A percentile compares a stretch with the other conserved stretches of the same genome.
Evolutionary conservation across 2,329 filamentous ascomycete genomes (phyloP).

Genomic region (Aspergillus sp.): DNA sequence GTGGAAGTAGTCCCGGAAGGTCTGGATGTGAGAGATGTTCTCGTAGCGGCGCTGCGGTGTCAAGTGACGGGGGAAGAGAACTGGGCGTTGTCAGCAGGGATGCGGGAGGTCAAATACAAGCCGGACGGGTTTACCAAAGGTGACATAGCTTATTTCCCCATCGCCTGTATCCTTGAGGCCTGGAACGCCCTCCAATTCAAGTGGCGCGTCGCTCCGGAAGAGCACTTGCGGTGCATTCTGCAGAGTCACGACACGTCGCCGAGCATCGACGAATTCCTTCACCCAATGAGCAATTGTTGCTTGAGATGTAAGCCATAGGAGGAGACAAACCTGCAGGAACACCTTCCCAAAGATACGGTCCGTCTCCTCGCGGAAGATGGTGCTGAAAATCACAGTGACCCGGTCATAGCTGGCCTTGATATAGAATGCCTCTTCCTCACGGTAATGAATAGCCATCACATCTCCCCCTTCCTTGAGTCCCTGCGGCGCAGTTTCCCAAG

Average conservation of each 20-base stretch:
- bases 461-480: constrained; percentile 81
- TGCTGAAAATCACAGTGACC: constrained; percentile 98
- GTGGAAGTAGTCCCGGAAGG: constrained; percentile 99
- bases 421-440: constrained; percentile 97
- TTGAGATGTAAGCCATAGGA: neutral
- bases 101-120: constrained; percentile 1
- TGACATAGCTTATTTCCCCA: constrained; percentile 92
- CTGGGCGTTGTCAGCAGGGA: constrained; percentile 40
- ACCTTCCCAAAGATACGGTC: constrained; percentile 96
- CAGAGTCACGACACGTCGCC: constrained; percentile 67
- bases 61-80: constrained; percentile 91
- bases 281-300: constrained; percentile 4
- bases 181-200: constrained; percentile 79
- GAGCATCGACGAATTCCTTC: constrained; percentile 87
- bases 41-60: constrained; percentile 83
- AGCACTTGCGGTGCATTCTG: constrained; percentile 98
- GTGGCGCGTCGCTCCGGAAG: constrained; percentile 86
- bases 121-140: constrained; percentile 61
- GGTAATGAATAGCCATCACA: constrained; percentile 94
- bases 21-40: constrained; percentile 98
- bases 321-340: constrained; percentile 60
- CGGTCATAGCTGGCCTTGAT: constrained; percentile 96
- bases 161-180: constrained; percentile 68
- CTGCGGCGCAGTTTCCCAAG: constrained; percentile 85
- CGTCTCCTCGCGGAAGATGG: constrained; percentile 94